These are phyloP conservation scores for Escallonia rubra DNA, from an alignment of 129 eudicot species.

Conservation along the genomic window DNA sequence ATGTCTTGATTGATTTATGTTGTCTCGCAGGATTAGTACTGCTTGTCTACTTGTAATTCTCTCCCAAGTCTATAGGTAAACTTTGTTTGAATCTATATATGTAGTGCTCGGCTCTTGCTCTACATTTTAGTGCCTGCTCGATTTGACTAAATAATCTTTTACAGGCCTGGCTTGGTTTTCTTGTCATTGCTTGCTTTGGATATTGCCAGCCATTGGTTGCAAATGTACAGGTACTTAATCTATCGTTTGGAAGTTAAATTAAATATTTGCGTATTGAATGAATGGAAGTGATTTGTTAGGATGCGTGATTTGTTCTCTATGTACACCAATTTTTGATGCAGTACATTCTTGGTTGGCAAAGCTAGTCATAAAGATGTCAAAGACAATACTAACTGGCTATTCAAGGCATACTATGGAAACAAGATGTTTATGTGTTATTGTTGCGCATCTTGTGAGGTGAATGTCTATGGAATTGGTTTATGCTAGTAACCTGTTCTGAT, in stretches of 20 bases:
- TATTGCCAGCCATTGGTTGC: slow-evolving; percentile 97
- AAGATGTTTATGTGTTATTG: slow-evolving; percentile 90
- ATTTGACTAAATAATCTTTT: slow-evolving; percentile 13
- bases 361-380: slow-evolving; percentile 93
- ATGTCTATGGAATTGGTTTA: not conserved
- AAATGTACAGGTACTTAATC: slow-evolving; percentile 82
- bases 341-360: slow-evolving; percentile 93
- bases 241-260: not conserved
- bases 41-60: slow-evolving; percentile 92
- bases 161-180: slow-evolving; percentile 87
- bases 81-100: not conserved
- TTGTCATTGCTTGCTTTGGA: slow-evolving; percentile 91
- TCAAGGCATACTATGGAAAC: slow-evolving; percentile 81
- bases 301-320: too few species aligned
- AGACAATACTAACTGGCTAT: slow-evolving; percentile 90
- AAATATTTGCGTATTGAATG: too few species aligned
- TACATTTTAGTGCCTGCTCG: slow-evolving; percentile 2
- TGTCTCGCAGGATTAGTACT: slow-evolving; percentile 77
- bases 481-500: not conserved
- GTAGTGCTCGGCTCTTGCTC: not conserved
- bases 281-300: too few species aligned
- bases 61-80: slow-evolving; percentile 86
- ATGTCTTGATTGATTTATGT: slow-evolving; percentile 12
- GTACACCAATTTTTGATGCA: slow-evolving; percentile 41
- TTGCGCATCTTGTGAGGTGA: slow-evolving; percentile 93